Percentiles rank a stretch among this genome's conserved stretches.
These are phyloP conservation scores for Fonsecaea erecta DNA, from an alignment of 2,329 filamentous ascomycete species.

Conservation along the genomic window DNA sequence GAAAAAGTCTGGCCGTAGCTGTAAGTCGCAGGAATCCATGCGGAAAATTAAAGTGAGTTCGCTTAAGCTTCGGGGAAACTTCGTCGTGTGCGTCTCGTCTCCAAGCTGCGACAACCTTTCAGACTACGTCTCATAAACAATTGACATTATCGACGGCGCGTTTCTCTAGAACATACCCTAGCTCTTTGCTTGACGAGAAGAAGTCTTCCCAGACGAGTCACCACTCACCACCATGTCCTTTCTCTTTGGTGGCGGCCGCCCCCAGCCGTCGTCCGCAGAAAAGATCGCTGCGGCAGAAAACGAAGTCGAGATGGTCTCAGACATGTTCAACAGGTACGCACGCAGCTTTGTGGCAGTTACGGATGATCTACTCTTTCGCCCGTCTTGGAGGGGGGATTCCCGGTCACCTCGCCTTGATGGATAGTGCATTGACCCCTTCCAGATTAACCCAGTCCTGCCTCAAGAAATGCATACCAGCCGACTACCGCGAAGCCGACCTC, in stretches of 20 bases:
- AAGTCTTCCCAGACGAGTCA: not conserved
- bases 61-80: conserved; percentile 41
- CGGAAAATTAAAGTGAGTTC: conserved; percentile 14
- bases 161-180: not conserved
- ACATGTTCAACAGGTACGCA: conserved; percentile 94
- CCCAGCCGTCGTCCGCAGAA: conserved; percentile 90
- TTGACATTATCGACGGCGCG: not conserved
- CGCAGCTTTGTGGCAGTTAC: not conserved
- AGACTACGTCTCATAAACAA: not conserved
- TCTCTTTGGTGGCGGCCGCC: conserved; percentile 70
- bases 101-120: conserved; percentile 9
- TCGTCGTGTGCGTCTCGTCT: not conserved
- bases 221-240: conserved; percentile 66
- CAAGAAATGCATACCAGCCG: conserved; percentile 87
- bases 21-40: not conserved
- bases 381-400: not conserved
- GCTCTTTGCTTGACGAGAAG: not conserved
- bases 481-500: conserved; percentile 94
- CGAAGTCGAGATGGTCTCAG: conserved; percentile 91
- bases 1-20: not conserved
- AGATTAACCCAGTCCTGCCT: conserved; percentile 88
- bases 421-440: conserved; percentile 4
- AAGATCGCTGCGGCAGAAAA: conserved; percentile 96
- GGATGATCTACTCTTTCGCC: not conserved
- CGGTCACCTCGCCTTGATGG: not conserved